Evolutionary conservation across 73 alveolate genomes (phyloP).

Genomic region (Tetrahymena thermophila): DNA sequence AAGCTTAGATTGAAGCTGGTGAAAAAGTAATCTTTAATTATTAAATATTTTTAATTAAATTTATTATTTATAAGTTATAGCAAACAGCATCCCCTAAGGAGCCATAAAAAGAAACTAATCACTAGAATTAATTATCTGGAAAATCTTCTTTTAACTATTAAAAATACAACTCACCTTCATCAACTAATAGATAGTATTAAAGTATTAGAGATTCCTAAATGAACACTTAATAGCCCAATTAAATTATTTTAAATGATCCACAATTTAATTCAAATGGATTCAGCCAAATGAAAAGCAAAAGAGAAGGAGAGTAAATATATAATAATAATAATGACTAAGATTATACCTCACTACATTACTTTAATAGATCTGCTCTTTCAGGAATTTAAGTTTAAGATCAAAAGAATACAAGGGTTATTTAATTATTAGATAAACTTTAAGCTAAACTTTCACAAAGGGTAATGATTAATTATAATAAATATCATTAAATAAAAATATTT

Average conservation of each 20-base stretch:
- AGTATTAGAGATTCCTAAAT: neutral
- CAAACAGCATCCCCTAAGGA: neutral
- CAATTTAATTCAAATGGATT: neutral
- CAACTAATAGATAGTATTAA: neutral
- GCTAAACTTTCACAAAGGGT: neutral
- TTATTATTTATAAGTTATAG: neutral
- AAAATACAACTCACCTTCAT: neutral
- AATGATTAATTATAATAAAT: neutral
- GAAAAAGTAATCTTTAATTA: neutral
- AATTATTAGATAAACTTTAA: neutral
- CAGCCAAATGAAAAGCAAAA: neutral
- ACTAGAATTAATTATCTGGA: neutral
- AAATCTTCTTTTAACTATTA: neutral
- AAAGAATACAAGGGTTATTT: neutral
- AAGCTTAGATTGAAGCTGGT: neutral
- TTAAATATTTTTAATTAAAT: neutral
- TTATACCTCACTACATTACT: neutral
- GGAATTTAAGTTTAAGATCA: neutral
- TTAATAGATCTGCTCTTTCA: neutral
- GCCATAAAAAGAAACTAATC: neutral
- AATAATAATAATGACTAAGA: neutral
- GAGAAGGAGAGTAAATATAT: neutral
- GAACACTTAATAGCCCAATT: neutral
- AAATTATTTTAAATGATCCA: neutral
- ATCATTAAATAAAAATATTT: neutral